phyloP scores from a whole-genome alignment of 2,329 filamentous ascomycete species.

The Coniosporium tulheliwenetii region DNA sequence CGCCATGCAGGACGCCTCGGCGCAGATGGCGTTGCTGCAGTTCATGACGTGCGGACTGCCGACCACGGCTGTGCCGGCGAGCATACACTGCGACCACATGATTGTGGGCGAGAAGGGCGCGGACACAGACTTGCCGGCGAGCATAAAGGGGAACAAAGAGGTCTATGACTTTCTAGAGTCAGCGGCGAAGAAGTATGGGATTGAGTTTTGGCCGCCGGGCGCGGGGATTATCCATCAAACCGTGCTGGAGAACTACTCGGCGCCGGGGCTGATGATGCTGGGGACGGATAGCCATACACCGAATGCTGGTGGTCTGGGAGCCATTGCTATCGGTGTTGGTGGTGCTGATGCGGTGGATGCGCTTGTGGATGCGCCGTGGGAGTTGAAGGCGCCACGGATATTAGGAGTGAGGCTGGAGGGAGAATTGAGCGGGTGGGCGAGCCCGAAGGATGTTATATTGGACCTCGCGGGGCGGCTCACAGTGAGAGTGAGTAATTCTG shows the following conservation, averaged over 20 bases:
- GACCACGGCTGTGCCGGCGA: constrained; percentile 82
- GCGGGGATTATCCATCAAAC: constrained; percentile 93
- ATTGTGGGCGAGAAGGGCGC: constrained; percentile 86
- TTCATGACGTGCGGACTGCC: constrained; percentile 96
- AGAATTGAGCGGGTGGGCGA: constrained; percentile 74
- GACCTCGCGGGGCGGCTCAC: constrained; percentile 79
- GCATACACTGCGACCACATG: constrained; percentile 98
- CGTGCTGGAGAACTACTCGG: constrained; percentile 91
- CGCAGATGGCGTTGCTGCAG: constrained; percentile 94
- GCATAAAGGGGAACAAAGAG: constrained; percentile 85
- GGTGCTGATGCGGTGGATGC: constrained; percentile 96
- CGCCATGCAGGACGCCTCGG: constrained; percentile 97
- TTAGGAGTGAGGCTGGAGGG: constrained; percentile 75
- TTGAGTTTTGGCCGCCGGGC: constrained; percentile 90
- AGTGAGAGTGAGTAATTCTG: constrained; percentile 41
- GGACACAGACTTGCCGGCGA: constrained; percentile 66
- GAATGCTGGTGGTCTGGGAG: constrained; percentile 87
- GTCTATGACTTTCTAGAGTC: constrained; percentile 96
- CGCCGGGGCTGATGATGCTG: constrained; percentile 97
- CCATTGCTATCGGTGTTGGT: constrained; percentile 91
- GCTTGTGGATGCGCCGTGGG: constrained; percentile 91
- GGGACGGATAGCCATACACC: constrained; percentile 96
- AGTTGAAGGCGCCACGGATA: constrained; percentile 86
- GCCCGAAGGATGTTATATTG: constrained; percentile 91
- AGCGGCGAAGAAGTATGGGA: constrained; percentile 77